Conservation (phyloP, 257 asterid genomes). For the Nicotiana benthamiana region DNA sequence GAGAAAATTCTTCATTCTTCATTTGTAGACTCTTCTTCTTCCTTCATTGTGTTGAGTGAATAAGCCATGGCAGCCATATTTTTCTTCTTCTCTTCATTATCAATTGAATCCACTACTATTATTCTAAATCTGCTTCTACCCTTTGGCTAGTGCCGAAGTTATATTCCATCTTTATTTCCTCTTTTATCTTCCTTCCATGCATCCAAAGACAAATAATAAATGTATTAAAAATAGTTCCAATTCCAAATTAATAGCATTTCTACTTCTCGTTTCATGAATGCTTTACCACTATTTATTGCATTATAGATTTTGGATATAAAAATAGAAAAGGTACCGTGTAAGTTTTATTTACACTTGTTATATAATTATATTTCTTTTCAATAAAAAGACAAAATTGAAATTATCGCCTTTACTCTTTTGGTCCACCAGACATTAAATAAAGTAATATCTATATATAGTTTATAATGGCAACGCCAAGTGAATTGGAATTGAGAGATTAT, state of each 20-base stretch:
- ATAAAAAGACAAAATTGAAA: neutral
- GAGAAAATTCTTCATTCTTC: no score
- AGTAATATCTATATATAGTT: neutral
- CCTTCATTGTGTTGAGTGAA: no score
- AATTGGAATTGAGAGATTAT: neutral
- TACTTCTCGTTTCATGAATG: neutral
- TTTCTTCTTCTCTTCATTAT: no score
- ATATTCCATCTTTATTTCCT: neutral
- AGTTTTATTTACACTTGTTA: neutral
- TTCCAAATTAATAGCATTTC: neutral
- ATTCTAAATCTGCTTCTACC: neutral
- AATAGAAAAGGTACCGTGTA: neutral
- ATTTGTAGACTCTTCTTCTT: no score
- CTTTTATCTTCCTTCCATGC: neutral
- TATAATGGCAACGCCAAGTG: neutral
- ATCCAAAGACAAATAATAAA: neutral
- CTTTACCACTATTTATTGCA: neutral
- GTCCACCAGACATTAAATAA: neutral
- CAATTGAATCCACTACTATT: neutral
- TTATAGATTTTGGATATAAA: neutral
- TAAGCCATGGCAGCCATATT: no score
- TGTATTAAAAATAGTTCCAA: neutral
- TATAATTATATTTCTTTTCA: neutral
- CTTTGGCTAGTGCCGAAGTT: neutral
- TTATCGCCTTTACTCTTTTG: neutral